phyloP scores from a whole-genome alignment of 2,329 filamentous ascomycete genomes.

The Cordyceps pruinosa region DNA sequence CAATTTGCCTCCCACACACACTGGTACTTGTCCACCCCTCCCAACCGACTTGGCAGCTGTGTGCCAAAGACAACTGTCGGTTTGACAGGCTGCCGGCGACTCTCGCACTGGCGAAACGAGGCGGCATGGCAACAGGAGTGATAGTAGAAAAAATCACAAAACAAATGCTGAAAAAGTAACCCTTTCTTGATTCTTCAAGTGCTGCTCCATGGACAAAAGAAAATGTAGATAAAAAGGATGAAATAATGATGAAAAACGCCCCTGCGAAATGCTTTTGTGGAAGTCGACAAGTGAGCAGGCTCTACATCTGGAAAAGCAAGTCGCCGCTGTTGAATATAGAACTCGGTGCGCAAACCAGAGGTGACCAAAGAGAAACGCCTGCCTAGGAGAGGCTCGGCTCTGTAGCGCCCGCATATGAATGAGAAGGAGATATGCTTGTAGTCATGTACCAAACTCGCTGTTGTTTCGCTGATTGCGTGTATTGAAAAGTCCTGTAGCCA shows the following conservation, averaged over 20 bases:
- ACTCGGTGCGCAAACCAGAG: neutral
- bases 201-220: neutral
- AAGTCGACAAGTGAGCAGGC: neutral
- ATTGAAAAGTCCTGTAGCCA: neutral
- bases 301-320: neutral
- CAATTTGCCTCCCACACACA: neutral
- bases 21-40: too few relatives aligned
- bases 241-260: constrained; percentile 8
- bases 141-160: neutral
- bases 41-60: neutral
- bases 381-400: neutral
- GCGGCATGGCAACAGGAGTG: neutral
- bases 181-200: neutral
- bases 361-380: neutral
- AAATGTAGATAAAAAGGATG: neutral
- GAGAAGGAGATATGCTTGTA: neutral
- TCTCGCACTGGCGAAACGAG: neutral
- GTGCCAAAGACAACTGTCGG: neutral
- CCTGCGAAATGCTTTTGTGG: constrained; percentile 3
- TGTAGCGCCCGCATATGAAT: neutral
- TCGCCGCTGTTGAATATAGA: neutral
- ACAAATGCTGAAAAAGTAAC: constrained; percentile 2
- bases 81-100: neutral
- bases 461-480: neutral
- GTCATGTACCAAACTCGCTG: neutral